Conservation (phyloP, 805 yeast genomes). For the Candida tallmaniae region DNA sequence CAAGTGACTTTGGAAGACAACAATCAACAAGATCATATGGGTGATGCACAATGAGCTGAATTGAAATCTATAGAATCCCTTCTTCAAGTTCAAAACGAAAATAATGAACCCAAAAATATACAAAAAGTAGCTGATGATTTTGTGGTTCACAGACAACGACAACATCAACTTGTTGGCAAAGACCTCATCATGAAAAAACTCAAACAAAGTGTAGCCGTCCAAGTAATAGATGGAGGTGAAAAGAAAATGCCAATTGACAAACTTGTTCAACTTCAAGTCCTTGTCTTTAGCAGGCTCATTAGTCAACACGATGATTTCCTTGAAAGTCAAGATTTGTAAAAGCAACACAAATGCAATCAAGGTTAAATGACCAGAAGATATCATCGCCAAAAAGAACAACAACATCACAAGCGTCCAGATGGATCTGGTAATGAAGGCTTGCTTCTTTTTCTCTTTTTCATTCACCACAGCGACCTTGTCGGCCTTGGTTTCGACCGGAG, state of each 20-base stretch:
- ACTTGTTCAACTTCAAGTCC: constrained; percentile 74
- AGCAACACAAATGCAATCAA: constrained; percentile 66
- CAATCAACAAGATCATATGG: constrained; percentile 86
- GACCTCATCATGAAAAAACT: constrained; percentile 54
- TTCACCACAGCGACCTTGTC: constrained; percentile 6
- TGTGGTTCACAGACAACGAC: constrained; percentile 71
- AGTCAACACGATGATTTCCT: constrained; percentile 83
- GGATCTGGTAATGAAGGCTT: constrained; percentile 81
- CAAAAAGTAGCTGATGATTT: constrained; percentile 75
- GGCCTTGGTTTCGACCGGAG: neutral
- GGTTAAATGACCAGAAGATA: constrained; percentile 83
- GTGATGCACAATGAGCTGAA: constrained; percentile 91
- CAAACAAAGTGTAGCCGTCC: constrained; percentile 79
- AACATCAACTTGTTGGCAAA: constrained; percentile 50
- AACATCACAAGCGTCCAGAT: constrained; percentile 95
- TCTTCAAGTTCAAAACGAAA: constrained; percentile 84
- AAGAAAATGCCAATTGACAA: constrained; percentile 90
- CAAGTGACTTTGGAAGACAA: constrained; percentile 91
- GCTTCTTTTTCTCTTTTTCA: constrained; percentile 64
- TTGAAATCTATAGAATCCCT: constrained; percentile 86
- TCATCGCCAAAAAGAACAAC: constrained; percentile 57
- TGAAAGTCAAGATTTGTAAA: constrained; percentile 80
- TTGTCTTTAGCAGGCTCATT: constrained; percentile 80
- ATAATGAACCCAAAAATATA: constrained; percentile 85
- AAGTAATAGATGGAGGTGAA: constrained; percentile 83